Base-by-base conservation (phyloP, 2,329 filamentous ascomycete species). In the Clathrospora elynae region DNA sequence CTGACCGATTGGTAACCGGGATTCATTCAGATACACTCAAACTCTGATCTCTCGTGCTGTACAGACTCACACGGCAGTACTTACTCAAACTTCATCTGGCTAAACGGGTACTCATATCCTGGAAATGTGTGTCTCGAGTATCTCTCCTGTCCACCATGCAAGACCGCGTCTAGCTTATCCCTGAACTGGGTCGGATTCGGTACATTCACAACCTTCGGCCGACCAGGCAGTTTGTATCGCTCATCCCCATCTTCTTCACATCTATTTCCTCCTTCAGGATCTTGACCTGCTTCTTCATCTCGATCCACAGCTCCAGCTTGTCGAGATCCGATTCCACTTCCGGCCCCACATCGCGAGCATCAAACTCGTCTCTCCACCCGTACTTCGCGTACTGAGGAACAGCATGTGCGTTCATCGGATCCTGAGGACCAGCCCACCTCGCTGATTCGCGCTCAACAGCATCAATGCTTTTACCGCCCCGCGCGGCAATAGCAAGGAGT, bases 281-380 rank as follows among this genome's bases (percentile, higher is more conserved):
- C 53, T 70, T 64, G 41, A 74, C 64, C 38, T 75, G 71, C 49
- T 70, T 67, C 61, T 73, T 70, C 3, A 75, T 61, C 53, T 70
- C 71, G 16, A 64, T 49, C 72, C 72, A 75, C 6, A 74, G 53
- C 13, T 70, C 55, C 28, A 72, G 57, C 16, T 70, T 58, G 6
- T 72, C 66, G 18, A 75, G 48, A 9, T 66, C 64, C 6, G 55
- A 14, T 10, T 34, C 24, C 18, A 35, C 23, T 14, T 23, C 29
- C 6, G 30, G 18, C 8, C 19, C 20, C 14, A 22, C 5, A 10
- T 35, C 16, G 12, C 4, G 6, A 5, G 24, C 23, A n/a, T 14
- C 38, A 25, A 22, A 30, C 14, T 22, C 31, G 13, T 24, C 10
- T 25, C 29, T 32, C n/a, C 38, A 26, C 17, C 33, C 43, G 18